phyloP scores from a whole-genome alignment of 179 eudicot species.

The Gypsophila paniculata region DNA sequence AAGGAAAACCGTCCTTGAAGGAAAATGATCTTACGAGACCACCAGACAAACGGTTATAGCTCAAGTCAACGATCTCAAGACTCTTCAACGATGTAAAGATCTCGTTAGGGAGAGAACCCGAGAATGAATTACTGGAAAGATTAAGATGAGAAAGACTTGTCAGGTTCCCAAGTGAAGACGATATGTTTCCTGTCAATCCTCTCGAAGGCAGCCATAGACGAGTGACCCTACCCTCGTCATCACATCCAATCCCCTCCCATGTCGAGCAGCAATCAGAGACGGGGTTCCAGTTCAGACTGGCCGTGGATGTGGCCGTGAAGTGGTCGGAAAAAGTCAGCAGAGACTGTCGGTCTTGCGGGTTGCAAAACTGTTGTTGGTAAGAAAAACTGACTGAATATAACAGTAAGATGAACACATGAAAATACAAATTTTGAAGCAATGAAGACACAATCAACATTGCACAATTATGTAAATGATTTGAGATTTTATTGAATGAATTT shows the following conservation, averaged over 20 bases:
- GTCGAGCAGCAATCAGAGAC: slow-evolving; percentile 44
- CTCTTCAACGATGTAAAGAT: slow-evolving; percentile 42
- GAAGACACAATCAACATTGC: slow-evolving; percentile 28
- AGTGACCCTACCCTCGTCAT: slow-evolving; percentile 36
- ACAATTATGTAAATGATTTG: background rate
- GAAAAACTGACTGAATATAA: slow-evolving; percentile 14
- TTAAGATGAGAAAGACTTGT: slow-evolving; percentile 49
- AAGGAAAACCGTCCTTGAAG: slow-evolving; percentile 26
- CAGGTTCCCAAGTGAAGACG: slow-evolving; percentile 43
- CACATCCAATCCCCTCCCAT: slow-evolving; percentile 70
- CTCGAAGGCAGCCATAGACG: slow-evolving; percentile 40
- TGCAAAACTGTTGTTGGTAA: slow-evolving; percentile 40
- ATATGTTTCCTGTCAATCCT: slow-evolving; percentile 44
- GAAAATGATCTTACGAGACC: slow-evolving; percentile 25
- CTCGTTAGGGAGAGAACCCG: slow-evolving; percentile 48
- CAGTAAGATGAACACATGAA: slow-evolving; percentile 24
- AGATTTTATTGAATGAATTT: background rate
- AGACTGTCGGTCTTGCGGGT: slow-evolving; percentile 38
- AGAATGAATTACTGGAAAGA: slow-evolving; percentile 52
- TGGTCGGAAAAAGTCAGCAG: slow-evolving; percentile 33
- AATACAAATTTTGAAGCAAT: slow-evolving; percentile 12
- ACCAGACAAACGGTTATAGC: slow-evolving; percentile 56
- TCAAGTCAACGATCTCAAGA: slow-evolving; percentile 56
- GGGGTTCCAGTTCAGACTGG: slow-evolving; percentile 46
- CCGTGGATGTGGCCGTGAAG: slow-evolving; percentile 24